Base-by-base conservation (phyloP, 768 basidiomycete species). In the Omphalotus guepiniiformis region DNA sequence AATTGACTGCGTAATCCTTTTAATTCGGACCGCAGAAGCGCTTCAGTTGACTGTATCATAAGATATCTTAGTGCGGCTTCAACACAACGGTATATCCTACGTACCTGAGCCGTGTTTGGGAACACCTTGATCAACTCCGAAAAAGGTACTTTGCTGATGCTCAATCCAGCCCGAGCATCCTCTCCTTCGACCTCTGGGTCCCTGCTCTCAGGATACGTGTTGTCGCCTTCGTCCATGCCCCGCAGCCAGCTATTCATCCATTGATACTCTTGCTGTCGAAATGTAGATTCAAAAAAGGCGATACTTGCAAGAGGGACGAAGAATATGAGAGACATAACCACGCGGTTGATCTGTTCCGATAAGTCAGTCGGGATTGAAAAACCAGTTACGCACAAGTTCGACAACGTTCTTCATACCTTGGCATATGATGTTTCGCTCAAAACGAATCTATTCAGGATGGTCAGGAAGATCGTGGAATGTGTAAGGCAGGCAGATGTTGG, bases 241-340 rank as follows among this genome's bases (percentile, higher is more conserved):
- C 65, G 61, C 50, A 91, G 74, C 85, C 90, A 88, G 47, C 72
- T 76, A 29, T 76, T 73, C 61, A 88, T 66, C 85, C 87, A 90
- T 7, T 62, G 65, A 52, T 78, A 73, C 52, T 74, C 79, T 22
- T 64, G 58, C 12, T 63, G 60, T 50, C 75, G 67, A 39, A 74
- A 61, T 8, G 72, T 71, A 1, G 88, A 75, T 67, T 96, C 94
- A 56, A 73, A 86, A 27, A 93, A 57, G 0, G 91, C 87, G 52
- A 96, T 87, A 13, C 74, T 42, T 3, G 74, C 68, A 25, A 96
- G 70, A 3, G 93, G 92, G 44, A 93, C 50, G 65, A 84, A 86
- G 72, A 97, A 95, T n/a, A 95, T 50, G 35, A 74, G 54, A 19
- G 69, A 65, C 93, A 97, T 95, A 45, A 90, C 74, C 55, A 71